Conservation (phyloP, 2,329 filamentous ascomycete genomes). For the Magnaporthiopsis rhizophila region DNA sequence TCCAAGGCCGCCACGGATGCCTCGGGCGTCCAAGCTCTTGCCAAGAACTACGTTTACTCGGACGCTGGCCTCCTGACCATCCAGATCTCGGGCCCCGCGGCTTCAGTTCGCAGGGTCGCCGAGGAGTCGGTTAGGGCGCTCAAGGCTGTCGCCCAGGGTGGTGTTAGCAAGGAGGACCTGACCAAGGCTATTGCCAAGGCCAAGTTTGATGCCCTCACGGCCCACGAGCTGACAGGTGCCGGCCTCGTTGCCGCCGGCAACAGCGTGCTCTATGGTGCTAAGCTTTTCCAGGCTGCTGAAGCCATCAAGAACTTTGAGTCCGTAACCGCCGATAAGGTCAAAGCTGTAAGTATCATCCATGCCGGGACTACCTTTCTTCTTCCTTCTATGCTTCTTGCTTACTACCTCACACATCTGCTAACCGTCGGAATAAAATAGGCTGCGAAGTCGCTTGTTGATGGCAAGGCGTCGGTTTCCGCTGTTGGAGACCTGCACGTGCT, state of each 20-base stretch:
- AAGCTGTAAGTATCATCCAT: conserved; percentile 55
- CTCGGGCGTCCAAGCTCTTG: conserved; percentile 59
- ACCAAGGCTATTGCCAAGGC: conserved; percentile 87
- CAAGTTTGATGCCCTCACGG: conserved; percentile 85
- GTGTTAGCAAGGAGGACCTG: conserved; percentile 75
- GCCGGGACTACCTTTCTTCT: background rate
- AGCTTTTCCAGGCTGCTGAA: conserved; percentile 76
- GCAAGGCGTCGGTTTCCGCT: conserved; percentile 80
- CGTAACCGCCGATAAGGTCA: conserved; percentile 77
- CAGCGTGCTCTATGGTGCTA: conserved; percentile 71
- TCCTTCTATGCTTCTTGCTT: background rate
- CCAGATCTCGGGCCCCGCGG: conserved; percentile 67
- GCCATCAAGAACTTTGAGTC: conserved; percentile 70
- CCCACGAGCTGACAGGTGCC: conserved; percentile 67
- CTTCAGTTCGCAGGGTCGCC: conserved; percentile 65
- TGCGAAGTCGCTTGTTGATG: conserved; percentile 72
- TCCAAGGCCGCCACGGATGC: conserved; percentile 65
- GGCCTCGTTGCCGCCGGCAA: conserved; percentile 79
- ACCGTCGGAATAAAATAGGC: conserved; percentile 44
- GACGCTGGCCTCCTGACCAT: conserved; percentile 87
- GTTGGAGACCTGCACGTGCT: conserved; percentile 89
- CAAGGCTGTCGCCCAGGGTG: conserved; percentile 70
- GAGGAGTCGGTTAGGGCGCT: conserved; percentile 72
- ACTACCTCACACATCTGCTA: conserved; percentile 12
- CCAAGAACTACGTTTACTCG: conserved; percentile 79